Base-by-base conservation (phyloP, 805 yeast genomes). In the Cyberlindnera japonica region DNA sequence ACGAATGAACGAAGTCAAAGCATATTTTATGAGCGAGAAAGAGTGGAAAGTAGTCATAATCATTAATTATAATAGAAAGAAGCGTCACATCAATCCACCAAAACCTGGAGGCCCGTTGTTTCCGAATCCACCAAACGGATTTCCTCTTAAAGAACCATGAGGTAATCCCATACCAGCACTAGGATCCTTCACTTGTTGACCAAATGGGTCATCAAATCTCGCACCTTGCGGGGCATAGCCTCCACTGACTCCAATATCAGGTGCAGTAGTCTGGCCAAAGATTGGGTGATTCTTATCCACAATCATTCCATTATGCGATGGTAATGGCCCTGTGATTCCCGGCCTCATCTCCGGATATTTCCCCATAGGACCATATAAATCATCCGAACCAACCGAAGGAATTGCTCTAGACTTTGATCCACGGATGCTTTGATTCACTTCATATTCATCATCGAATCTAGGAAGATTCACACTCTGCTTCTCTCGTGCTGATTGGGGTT, bases 381-480 rank as follows among this genome's bases (percentile, higher is more conserved):
- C 84, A 11, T 65, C 54, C 23, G 68, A 72, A 0, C 83, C 84
- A 27, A 74, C 65, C 0, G 66, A 39, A 5, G 68, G 65, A 47
- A 44, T 18, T 11, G 10, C 22, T 6, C 22, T 23, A n/a, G 23
- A 9, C 12, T 22, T 18, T 24, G 28, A 9, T 6, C 39, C 32
- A 12, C 34, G 34, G 25, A 23, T 36, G 16, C 16, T 30, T 17
- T n/a, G 42, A 26, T 13, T 23, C 21, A 49, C 20, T 19, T 76
- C 74, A 38, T 68, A 69, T 47, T 77, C 82, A 50, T 73, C 78
- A 18, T 73, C 78, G 44, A 73, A 77, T 24, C 65, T 74, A 1
- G 81, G 81, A 56, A 73, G 67, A 2, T 44, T 37, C 14, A 17
- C 31, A 1, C 22, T 14, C 18, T 27, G 7, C 18, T 27, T n/a